Evolutionary conservation across 495 filamentous ascomycete species (phyloP).

Genomic region (Daldinia vernicosa): DNA sequence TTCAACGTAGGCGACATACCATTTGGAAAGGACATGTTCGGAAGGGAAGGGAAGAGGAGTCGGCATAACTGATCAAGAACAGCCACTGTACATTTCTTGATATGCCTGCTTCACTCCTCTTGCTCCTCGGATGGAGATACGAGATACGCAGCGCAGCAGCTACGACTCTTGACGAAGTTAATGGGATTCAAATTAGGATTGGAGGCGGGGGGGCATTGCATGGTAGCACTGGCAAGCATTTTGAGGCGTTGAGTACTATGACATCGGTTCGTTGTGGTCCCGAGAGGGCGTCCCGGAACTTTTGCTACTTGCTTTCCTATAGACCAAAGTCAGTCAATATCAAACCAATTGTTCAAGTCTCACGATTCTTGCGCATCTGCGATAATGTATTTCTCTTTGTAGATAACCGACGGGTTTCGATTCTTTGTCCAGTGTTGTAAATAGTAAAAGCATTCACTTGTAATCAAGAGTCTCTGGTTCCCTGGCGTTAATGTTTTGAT

Average conservation of each 20-base stretch:
- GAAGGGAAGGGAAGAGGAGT: conserved; percentile 74
- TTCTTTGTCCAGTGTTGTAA: background rate
- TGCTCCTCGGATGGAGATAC: background rate
- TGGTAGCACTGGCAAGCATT: conserved; percentile 39
- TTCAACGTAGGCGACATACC: conserved; percentile 79
- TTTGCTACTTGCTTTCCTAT: conserved; percentile 25
- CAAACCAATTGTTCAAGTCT: conserved; percentile 9
- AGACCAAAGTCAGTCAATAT: conserved; percentile 22
- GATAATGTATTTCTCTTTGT: background rate
- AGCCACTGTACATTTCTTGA: background rate
- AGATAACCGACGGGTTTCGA: background rate
- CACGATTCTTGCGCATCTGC: background rate
- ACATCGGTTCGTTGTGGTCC: conserved; percentile 28
- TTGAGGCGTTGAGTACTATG: conserved; percentile 37
- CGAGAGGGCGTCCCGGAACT: conserved; percentile 20
- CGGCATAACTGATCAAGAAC: conserved; percentile 64
- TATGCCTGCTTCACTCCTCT: background rate
- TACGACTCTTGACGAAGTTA: conserved; percentile 25
- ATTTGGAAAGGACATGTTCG: conserved; percentile 71
- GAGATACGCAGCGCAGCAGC: conserved; percentile 8
- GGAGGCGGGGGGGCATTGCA: conserved; percentile 26
- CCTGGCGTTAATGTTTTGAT: background rate
- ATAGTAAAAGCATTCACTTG: background rate
- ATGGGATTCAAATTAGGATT: conserved; percentile 10
- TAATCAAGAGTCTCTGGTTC: background rate